Evolutionary conservation across 2,329 filamentous ascomycete genomes (phyloP).

Genomic region (Pseudohalonectria lignicola): DNA sequence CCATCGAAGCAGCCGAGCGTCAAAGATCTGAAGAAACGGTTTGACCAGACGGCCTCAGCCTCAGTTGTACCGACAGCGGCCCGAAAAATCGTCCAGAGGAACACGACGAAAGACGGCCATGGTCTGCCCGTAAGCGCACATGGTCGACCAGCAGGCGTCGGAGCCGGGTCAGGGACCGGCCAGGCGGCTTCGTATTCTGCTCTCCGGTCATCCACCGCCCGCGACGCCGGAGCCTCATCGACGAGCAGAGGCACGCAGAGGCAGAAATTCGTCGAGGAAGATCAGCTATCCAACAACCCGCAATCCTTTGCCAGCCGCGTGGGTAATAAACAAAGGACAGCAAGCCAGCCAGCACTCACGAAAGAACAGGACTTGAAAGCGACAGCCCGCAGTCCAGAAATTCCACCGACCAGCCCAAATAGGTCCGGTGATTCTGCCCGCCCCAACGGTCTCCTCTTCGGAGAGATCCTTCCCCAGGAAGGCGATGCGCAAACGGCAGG

Average conservation of each 20-base stretch:
- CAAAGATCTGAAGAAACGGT: constrained; percentile 69
- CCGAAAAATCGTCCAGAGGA: background rate
- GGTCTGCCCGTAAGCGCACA: background rate
- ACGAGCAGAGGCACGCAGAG: constrained; percentile 27
- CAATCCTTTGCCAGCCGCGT: constrained; percentile 51
- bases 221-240: constrained; percentile 5
- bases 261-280: constrained; percentile 34
- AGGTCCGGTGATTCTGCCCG: constrained; percentile 22
- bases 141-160: background rate
- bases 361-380: constrained; percentile 26
- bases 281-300: constrained; percentile 39
- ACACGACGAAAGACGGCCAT: constrained; percentile 1
- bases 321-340: constrained; percentile 36
- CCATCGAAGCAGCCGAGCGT: constrained; percentile 51
- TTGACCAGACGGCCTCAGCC: constrained; percentile 46
- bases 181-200: background rate
- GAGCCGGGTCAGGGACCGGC: background rate
- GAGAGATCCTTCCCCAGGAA: constrained; percentile 57
- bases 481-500: constrained; percentile 39
- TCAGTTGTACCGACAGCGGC: constrained; percentile 2
- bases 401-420: constrained; percentile 14
- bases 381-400: constrained; percentile 10
- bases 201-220: constrained; percentile 1
- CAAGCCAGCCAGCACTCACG: constrained; percentile 13
- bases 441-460: constrained; percentile 54